These are phyloP conservation scores for Microdochium paspali DNA, from an alignment of 2,329 filamentous ascomycete genomes.

Conservation along the genomic window DNA sequence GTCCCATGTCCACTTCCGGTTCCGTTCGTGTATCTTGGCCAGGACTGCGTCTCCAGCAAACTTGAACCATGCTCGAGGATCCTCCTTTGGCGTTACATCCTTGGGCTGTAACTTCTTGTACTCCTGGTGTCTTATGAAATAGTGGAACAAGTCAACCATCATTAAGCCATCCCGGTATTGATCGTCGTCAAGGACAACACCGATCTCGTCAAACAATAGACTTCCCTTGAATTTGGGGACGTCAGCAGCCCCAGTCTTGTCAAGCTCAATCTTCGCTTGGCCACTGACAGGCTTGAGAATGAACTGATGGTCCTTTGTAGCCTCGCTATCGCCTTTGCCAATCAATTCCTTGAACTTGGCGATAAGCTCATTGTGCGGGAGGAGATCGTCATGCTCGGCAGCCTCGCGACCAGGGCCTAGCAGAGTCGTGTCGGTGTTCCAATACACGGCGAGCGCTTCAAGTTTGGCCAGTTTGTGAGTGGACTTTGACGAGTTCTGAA, in stretches of 20 bases:
- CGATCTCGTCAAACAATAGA: constrained; percentile 92
- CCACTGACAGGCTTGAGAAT: constrained; percentile 94
- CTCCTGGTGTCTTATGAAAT: constrained; percentile 94
- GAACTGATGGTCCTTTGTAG: constrained; percentile 64
- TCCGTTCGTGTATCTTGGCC: constrained; percentile 89
- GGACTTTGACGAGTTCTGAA: constrained; percentile 71
- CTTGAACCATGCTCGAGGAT: constrained; percentile 82
- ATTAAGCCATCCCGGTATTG: constrained; percentile 96
- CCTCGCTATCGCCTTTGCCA: constrained; percentile 52
- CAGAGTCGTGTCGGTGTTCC: constrained; percentile 88
- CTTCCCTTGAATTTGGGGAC: constrained; percentile 83
- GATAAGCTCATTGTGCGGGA: constrained; percentile 69
- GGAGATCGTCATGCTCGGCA: constrained; percentile 42
- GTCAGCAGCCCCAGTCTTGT: constrained; percentile 77
- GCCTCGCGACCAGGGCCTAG: constrained; percentile 68
- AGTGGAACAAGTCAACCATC: constrained; percentile 98
- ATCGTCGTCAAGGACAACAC: constrained; percentile 92
- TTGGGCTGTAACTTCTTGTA: constrained; percentile 91
- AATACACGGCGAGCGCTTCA: constrained; percentile 86
- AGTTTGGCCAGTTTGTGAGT: constrained; percentile 93
- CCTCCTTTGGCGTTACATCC: constrained; percentile 69
- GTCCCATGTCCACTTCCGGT: constrained; percentile 89
- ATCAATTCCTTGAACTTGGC: constrained; percentile 72
- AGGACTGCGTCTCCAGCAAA: constrained; percentile 88
- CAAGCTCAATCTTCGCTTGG: constrained; percentile 86